Base-by-base conservation (phyloP, 257 asterid genomes). In the Ilex asprella region DNA sequence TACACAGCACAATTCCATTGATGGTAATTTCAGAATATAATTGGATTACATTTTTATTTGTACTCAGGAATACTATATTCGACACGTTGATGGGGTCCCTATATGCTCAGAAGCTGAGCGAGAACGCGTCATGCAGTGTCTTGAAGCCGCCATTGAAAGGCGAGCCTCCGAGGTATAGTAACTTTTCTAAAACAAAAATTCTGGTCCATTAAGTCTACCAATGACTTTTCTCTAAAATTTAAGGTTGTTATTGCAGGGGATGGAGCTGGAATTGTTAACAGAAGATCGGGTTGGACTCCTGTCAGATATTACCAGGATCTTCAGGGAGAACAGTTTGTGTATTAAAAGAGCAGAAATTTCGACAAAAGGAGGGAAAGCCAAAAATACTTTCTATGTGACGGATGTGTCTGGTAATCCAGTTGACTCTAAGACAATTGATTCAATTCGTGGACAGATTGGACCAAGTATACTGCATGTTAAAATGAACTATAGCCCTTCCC, bases 81-180 rank as follows among this genome's bases (percentile, higher is more conserved):
- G 96, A 11, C 96, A 88, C 75, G 69, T 83, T 70, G 96, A 88
- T 62, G 96, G 96, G 63, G 74, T 77, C 64, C 96, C 96, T 49
- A 73, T 88, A 55, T 81, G 84, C 75, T 88, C 91, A 56, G 91
- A 85, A 70, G 94, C 94, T 49, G 96, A 88, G 79, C 68, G 91
- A 46, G 94, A 83, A 61, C 89, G 94, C 30, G 94, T 85, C 32
- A 72, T 78, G 73, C 87, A 81, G 61, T 88, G 94, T 67, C 81
- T 88, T 53, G 91, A 88, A 83, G 96, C 96, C 47, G 96, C 96
- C 71, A 79, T 88, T 43, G 89, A 88, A 80, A 81, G 96, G 68
- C 70, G 96, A 72, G 82, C 81, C 72, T 75, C 75, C 29, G 91
- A 79, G 94, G 96, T 88, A 56, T 57, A 52, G 47, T 54, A n/a